Conservation (phyloP, 1,284 basidiomycete species). For the Prillingera fragicola region DNA sequence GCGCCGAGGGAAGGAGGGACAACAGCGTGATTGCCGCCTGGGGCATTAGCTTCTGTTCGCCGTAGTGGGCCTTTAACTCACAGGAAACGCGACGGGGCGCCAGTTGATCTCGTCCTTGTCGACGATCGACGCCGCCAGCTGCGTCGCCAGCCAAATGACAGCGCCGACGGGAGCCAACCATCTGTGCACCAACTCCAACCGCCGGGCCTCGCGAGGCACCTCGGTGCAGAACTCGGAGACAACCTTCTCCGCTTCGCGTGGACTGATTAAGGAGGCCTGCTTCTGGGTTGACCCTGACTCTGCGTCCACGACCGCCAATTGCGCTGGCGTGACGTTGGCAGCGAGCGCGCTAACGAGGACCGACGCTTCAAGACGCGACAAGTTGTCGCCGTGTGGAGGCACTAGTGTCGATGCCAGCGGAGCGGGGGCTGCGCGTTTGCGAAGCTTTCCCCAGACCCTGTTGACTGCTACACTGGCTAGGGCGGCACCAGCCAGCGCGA, state of each 20-base stretch:
- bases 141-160: constrained; percentile 21
- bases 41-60: constrained; percentile 5
- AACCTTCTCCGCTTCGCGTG: constrained; percentile 24
- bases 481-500: constrained; percentile 31
- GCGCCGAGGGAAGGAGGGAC: constrained; percentile 25
- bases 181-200: constrained; percentile 23
- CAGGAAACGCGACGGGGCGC: constrained; percentile 30
- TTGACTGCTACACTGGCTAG: constrained; percentile 18
- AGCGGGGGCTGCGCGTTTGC: constrained; percentile 11
- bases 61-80: constrained; percentile 18
- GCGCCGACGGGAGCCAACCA: constrained; percentile 26
- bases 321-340: constrained; percentile 19
- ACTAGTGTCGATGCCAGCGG: too few species aligned
- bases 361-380: constrained; percentile 37
- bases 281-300: too few species aligned
- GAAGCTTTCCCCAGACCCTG: background rate
- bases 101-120: constrained; percentile 15
- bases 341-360: constrained; percentile 36
- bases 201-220: constrained; percentile 3
- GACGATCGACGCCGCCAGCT: constrained; percentile 13
- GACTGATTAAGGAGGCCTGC: constrained; percentile 3
- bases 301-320: background rate
- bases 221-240: constrained; percentile 28
- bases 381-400: constrained; percentile 26
- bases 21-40: constrained; percentile 21